Percentiles rank a stretch among this genome's conserved stretches.
Conservation (phyloP, 2,329 filamentous ascomycete genomes). For the Metarhizium rileyi region DNA sequence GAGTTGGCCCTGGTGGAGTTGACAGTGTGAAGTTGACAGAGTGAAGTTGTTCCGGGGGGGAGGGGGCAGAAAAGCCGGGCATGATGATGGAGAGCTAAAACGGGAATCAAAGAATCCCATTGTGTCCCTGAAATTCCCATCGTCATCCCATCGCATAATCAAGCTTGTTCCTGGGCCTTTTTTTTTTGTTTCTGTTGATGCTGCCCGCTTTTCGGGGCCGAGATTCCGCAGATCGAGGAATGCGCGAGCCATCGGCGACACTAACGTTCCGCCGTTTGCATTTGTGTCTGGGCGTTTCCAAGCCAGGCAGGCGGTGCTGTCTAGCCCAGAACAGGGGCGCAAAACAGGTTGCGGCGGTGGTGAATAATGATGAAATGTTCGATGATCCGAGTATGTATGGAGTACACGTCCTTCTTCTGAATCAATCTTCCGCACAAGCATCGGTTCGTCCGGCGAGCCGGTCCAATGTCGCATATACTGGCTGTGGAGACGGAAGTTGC, state of each 20-base stretch:
- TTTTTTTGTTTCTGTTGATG: neutral
- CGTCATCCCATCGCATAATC: neutral
- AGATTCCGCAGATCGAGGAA: slow-evolving; percentile 3
- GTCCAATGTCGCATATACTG: neutral
- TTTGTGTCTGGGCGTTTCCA: neutral
- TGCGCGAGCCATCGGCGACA: neutral
- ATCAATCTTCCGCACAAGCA: too few relatives aligned
- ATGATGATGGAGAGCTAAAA: neutral
- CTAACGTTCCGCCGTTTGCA: neutral
- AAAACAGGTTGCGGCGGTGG: too few relatives aligned
- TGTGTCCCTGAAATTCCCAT: neutral
- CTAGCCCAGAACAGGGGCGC: too few relatives aligned
- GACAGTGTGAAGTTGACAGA: neutral
- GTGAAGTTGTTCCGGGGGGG: too few relatives aligned
- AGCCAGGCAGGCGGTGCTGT: too few relatives aligned
- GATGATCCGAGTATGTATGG: too few relatives aligned
- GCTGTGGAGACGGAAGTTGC: neutral
- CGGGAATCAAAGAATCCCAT: neutral
- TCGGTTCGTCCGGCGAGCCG: too few relatives aligned
- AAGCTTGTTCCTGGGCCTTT: neutral
- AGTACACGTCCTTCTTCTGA: too few relatives aligned
- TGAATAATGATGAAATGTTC: too few relatives aligned
- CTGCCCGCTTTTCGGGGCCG: slow-evolving; percentile 2
- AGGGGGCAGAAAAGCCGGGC: neutral
- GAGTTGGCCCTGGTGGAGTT: neutral